These are phyloP conservation scores for Pichia terricola DNA, from an alignment of 1,139 yeast species.

Conservation along the genomic window DNA sequence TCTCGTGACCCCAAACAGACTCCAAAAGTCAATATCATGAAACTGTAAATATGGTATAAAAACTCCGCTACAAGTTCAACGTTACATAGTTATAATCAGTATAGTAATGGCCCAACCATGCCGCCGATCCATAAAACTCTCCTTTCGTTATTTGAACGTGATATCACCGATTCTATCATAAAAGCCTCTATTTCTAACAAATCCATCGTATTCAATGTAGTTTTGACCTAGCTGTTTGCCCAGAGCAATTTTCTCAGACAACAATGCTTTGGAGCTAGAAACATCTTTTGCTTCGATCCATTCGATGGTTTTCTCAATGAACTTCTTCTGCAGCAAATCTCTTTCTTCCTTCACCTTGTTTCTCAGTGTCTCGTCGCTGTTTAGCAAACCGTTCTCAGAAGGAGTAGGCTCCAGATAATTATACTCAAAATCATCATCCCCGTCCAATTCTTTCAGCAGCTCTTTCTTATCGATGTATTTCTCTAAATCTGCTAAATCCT, in stretches of 20 bases:
- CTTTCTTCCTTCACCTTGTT: slow-evolving; percentile 31
- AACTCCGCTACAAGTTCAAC: no score
- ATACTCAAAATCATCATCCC: slow-evolving; percentile 46
- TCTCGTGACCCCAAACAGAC: no score
- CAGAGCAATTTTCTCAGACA: slow-evolving; percentile 38
- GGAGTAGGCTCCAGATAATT: slow-evolving; percentile 47
- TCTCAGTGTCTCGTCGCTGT: slow-evolving; percentile 31
- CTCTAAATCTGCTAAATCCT: slow-evolving; percentile 46
- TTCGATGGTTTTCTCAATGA: slow-evolving; percentile 47
- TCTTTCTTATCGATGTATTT: slow-evolving; percentile 42
- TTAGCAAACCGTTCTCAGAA: slow-evolving; percentile 34
- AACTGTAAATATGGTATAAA: no score
- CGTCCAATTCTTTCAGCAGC: slow-evolving; percentile 61
- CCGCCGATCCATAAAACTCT: no score
- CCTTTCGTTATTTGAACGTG: slow-evolving; percentile 1
- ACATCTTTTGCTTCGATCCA: slow-evolving; percentile 56
- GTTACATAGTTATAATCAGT: no score
- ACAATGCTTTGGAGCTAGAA: slow-evolving; percentile 31
- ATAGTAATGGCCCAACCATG: no score
- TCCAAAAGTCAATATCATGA: no score
- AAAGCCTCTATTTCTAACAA: slow-evolving; percentile 55
- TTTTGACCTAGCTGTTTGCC: slow-evolving; percentile 44
- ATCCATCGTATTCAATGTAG: slow-evolving; percentile 60
- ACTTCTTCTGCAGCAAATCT: slow-evolving; percentile 34
- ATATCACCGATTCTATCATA: slow-evolving; percentile 37